phyloP scores from a whole-genome alignment of 345 rosid genomes.

The Laguncularia racemosa region DNA sequence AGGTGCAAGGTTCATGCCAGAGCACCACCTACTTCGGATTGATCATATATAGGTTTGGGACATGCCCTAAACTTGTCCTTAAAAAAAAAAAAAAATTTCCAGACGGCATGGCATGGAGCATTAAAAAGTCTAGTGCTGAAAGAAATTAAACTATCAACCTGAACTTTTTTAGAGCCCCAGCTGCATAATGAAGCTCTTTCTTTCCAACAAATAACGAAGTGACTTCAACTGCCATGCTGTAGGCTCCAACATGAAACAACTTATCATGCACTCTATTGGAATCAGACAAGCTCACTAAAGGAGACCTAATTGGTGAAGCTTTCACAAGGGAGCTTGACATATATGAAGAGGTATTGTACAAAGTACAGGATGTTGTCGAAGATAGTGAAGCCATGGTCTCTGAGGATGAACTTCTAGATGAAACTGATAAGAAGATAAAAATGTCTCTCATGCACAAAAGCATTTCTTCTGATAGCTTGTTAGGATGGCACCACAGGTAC shows the following conservation, averaged over 20 bases:
- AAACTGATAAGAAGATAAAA: constrained; percentile 46
- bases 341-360: constrained; percentile 29
- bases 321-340: constrained; percentile 30
- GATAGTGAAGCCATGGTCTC: constrained; percentile 24
- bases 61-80: too few species aligned
- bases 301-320: constrained; percentile 16
- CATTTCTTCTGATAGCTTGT: constrained; percentile 61
- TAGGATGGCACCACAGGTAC: constrained; percentile 43
- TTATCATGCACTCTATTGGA: constrained; percentile 41
- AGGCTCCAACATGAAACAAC: constrained; percentile 38
- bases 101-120: neutral
- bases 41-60: too few species aligned
- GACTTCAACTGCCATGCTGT: constrained; percentile 45
- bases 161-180: constrained; percentile 25
- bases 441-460: constrained; percentile 59
- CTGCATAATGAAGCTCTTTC: constrained; percentile 56
- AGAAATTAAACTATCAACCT: constrained; percentile 24
- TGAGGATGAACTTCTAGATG: constrained; percentile 31
- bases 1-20: too few species aligned
- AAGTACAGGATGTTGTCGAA: constrained; percentile 35
- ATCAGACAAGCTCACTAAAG: constrained; percentile 22
- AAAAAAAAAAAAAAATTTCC: too few species aligned
- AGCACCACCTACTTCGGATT: too few species aligned
- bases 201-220: constrained; percentile 53
- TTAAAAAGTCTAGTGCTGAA: neutral